Evolutionary conservation across 2,329 filamentous ascomycete species (phyloP).

Genomic region (Diplocarpon rosae): DNA sequence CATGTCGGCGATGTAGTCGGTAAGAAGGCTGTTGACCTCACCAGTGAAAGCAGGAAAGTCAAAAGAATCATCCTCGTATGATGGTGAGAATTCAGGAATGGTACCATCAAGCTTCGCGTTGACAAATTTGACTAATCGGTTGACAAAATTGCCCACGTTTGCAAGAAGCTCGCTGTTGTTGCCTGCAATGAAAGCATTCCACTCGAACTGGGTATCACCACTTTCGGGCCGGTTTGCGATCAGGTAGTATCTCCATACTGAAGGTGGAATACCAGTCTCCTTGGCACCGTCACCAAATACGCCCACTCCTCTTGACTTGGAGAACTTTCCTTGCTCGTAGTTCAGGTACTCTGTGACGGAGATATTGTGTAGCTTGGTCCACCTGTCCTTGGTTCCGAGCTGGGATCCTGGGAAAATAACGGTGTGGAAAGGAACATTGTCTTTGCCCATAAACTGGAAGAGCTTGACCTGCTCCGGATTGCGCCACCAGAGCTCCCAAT

Average conservation of each 20-base stretch:
- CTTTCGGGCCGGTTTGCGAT: conserved; percentile 77
- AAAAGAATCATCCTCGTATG: conserved; percentile 44
- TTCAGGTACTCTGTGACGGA: conserved; percentile 86
- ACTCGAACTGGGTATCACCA: conserved; percentile 81
- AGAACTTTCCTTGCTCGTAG: conserved; percentile 85
- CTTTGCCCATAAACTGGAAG: conserved; percentile 93
- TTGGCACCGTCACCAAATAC: conserved; percentile 87
- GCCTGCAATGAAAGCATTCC: conserved; percentile 68
- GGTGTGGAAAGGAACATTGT: conserved; percentile 72
- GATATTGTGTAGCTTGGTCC: conserved; percentile 82
- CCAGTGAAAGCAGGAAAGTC: conserved; percentile 33
- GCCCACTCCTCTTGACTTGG: conserved; percentile 78
- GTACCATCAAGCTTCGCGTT: conserved; percentile 59
- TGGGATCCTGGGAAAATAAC: conserved; percentile 87
- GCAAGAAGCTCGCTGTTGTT: conserved; percentile 85
- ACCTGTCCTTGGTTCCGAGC: conserved; percentile 71
- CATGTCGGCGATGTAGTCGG: conserved; percentile 55
- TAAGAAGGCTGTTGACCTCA: conserved; percentile 56
- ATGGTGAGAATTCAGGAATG: conserved; percentile 48
- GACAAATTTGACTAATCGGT: conserved; percentile 64
- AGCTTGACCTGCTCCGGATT: conserved; percentile 78
- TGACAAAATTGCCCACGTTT: conserved; percentile 63
- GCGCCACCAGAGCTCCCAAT: conserved; percentile 94
- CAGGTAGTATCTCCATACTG: conserved; percentile 92
- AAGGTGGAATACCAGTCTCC: conserved; percentile 71